Evolutionary conservation across 2,329 filamentous ascomycete species (phyloP), one percentile per base, ranked within the genome.

Genomic region (Fusarium goolgardi): DNA sequence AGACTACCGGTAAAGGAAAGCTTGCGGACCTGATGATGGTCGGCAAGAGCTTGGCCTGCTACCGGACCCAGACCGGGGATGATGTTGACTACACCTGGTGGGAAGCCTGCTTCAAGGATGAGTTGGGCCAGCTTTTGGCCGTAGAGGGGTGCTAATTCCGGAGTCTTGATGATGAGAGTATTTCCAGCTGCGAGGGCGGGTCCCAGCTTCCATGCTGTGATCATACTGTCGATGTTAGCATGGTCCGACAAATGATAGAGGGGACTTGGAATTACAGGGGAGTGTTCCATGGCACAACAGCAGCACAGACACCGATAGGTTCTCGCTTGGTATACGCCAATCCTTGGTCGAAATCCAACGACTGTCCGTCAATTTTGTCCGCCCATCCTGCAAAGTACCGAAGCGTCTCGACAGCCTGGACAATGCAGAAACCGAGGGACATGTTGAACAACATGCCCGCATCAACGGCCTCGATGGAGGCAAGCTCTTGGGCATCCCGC

Each of bases 301-400:
- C 81, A 3, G 84, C 90, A 61, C 90, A 90, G 1, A 93, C 90
- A 41, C 91, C 90, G 35, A 92, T 80, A 3, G 90, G 90, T 74
- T 92, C 80, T 91, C 62, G 90, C 91, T 82, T 94, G 92, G 82
- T 91, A 88, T 81, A 94, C 91, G 65, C 65, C 76, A 88, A 90
- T 59, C 91, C 89, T 46, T 86, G 84, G 71, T 85, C 82, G 67
- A 91, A 91, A 72, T 94, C 91, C 67, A 94, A 88, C 44, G 91
- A 90, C 81, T 92, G 91, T 75, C 92, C 92, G 78, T 88, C 85
- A 63, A 94, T 88, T 86, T 96, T 96, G 83, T 96, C 92, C 68
- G 92, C 91, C 88, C 90, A 95, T 53, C 92, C 92, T 70, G 86
- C 92, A 74, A 76, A 77, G 40, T 77, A 97, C 77, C 93, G 88